Evolutionary conservation across 23 red algal species (phyloP).

Genomic region (Gracilaria vermiculophylla): DNA sequence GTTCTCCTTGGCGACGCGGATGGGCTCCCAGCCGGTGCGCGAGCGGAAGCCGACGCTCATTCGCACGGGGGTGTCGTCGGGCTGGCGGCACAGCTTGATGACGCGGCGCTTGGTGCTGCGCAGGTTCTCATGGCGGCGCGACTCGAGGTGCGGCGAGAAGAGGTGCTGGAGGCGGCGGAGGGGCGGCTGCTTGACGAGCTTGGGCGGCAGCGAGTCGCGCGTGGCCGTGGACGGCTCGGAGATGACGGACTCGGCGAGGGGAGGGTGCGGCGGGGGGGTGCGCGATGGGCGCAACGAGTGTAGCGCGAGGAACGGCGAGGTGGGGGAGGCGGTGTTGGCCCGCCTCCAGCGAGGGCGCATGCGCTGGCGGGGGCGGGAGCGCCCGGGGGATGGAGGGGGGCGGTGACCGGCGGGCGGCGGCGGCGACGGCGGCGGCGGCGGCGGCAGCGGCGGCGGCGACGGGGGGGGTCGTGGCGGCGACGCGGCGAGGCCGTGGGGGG

Average conservation of each 20-base stretch:
- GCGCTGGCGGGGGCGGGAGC: no score
- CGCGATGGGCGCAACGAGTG: neutral
- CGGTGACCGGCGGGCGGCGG: no score
- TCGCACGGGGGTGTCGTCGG: conserved; percentile 64
- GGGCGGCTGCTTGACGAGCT: neutral
- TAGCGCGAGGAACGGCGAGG: no score
- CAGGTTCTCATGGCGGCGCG: conserved; percentile 37
- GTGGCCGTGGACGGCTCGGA: conserved; percentile 19
- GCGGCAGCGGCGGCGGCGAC: neutral
- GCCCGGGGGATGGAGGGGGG: no score
- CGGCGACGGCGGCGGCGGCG: neutral
- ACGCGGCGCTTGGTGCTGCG: conserved; percentile 64
- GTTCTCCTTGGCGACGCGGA: conserved; percentile 76
- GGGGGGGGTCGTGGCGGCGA: neutral
- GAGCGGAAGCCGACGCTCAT: conserved; percentile 62
- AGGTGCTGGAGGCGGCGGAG: neutral
- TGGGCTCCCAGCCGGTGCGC: conserved; percentile 91
- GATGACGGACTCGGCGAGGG: neutral
- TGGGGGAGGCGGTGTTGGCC: no score
- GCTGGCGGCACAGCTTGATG: conserved; percentile 58
- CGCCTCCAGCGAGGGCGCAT: no score
- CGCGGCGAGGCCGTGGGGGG: no score
- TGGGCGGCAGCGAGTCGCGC: neutral
- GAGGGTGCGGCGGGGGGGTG: neutral
- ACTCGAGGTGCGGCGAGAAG: neutral